Conservation (phyloP, 2,329 filamentous ascomycete species). For the Sporothrix protearum region DNA sequence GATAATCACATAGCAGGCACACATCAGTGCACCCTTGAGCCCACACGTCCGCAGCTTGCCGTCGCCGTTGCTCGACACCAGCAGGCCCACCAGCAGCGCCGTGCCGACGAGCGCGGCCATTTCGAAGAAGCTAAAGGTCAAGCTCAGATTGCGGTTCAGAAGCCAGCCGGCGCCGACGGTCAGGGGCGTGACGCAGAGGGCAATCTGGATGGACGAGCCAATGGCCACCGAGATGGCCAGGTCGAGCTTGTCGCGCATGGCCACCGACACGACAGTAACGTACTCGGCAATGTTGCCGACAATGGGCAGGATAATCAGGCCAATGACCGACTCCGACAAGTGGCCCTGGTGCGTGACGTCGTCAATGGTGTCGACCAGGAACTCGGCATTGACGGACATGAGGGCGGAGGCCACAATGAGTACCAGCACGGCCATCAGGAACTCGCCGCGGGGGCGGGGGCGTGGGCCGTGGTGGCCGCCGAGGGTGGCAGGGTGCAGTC, state of each 20-base stretch:
- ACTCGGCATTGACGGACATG: constrained; percentile 76
- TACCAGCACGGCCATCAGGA: constrained; percentile 41
- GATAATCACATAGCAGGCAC: constrained; percentile 65
- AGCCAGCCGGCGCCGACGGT: constrained; percentile 78
- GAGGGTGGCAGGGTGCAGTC: neutral
- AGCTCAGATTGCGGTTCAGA: constrained; percentile 62
- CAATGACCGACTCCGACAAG: constrained; percentile 70
- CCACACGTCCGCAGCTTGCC: constrained; percentile 64
- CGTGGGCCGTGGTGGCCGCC: neutral
- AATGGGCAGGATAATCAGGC: constrained; percentile 74
- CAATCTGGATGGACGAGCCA: constrained; percentile 78
- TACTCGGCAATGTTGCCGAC: constrained; percentile 79
- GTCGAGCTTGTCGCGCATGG: constrained; percentile 72
- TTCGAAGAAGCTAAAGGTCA: constrained; percentile 85
- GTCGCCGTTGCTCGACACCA: constrained; percentile 66
- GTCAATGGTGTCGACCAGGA: constrained; percentile 70
- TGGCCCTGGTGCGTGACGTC: constrained; percentile 57
- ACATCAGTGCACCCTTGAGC: constrained; percentile 71
- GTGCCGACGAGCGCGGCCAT: constrained; percentile 80
- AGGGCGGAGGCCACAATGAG: constrained; percentile 64
- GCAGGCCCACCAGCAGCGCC: constrained; percentile 79
- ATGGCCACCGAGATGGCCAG: constrained; percentile 76
- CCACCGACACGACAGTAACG: constrained; percentile 77
- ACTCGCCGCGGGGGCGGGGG: constrained; percentile 48
- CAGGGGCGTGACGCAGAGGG: constrained; percentile 74